Evolutionary conservation across 2,329 filamentous ascomycete species (phyloP).

Genomic region (Lanzia echinophila): DNA sequence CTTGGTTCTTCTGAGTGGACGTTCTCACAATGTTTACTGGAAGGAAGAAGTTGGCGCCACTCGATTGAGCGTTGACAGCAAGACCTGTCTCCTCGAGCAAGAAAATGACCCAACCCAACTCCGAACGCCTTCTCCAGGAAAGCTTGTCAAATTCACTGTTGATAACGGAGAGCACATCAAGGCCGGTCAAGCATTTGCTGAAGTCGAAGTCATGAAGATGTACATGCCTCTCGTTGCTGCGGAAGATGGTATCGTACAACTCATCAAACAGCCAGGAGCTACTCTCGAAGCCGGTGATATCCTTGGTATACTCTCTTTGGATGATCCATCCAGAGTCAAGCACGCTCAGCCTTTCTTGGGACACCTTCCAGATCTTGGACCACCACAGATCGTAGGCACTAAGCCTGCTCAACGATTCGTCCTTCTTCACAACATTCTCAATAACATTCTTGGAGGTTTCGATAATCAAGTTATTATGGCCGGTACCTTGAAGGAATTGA

Average conservation of each 20-base stretch:
- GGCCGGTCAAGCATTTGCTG: constrained; percentile 87
- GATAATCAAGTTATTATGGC: constrained; percentile 98
- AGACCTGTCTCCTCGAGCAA: constrained; percentile 95
- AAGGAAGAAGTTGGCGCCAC: constrained; percentile 97
- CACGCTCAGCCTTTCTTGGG: constrained; percentile 91
- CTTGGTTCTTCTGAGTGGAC: constrained; percentile 80
- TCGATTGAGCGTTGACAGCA: constrained; percentile 91
- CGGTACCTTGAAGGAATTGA: constrained; percentile 74
- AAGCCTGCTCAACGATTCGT: constrained; percentile 88
- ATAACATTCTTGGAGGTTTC: constrained; percentile 85
- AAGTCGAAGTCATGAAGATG: constrained; percentile 99
- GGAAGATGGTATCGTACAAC: constrained; percentile 92
- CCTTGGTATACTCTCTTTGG: constrained; percentile 89
- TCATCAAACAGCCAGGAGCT: constrained; percentile 99
- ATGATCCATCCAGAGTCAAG: constrained; percentile 94
- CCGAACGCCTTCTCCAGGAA: constrained; percentile 88
- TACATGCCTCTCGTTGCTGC: constrained; percentile 97
- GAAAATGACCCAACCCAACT: constrained; percentile 98
- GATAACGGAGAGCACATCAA: constrained; percentile 92
- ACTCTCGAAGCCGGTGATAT: constrained; percentile 97
- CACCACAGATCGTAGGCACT: constrained; percentile 78
- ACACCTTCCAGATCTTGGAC: constrained; percentile 79
- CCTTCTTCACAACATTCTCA: constrained; percentile 68
- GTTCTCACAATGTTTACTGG: constrained; percentile 98
- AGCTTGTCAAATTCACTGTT: constrained; percentile 95